Conservation (phyloP, 148 eudicot species). For the Mesembryanthemum crystallinum region DNA sequence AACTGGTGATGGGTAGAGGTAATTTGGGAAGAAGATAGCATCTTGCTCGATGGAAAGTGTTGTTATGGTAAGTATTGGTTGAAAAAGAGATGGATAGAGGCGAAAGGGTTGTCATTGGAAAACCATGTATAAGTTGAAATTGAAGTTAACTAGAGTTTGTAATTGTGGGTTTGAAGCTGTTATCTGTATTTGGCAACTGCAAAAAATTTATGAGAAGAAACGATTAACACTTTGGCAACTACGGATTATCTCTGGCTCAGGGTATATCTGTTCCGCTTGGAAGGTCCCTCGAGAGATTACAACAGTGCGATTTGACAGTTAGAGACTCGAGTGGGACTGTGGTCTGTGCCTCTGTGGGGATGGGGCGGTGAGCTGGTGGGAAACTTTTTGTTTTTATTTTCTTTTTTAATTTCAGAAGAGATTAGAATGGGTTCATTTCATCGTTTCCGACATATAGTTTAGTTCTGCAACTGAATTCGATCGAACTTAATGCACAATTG, state of each 20-base stretch:
- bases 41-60: conserved; percentile 25
- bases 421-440: no score
- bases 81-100: conserved; percentile 33
- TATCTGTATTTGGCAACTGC: neutral
- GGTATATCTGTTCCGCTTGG: neutral
- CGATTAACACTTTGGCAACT: no score
- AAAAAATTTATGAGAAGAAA: no score
- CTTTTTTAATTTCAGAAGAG: no score
- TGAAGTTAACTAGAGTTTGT: neutral
- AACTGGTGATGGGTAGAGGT: conserved; percentile 21
- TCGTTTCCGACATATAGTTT: no score
- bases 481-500: no score
- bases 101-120: conserved; percentile 45
- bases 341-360: no score
- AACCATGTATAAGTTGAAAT: conserved; percentile 11
- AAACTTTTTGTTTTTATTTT: no score
- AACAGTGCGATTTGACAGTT: no score
- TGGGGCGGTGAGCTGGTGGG: no score
- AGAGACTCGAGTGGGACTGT: no score
- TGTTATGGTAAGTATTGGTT: conserved; percentile 20
- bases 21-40: conserved; percentile 22
- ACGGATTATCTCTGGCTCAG: neutral
- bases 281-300: neutral
- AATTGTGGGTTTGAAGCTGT: neutral
- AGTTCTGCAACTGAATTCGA: no score